Evolutionary conservation across 106 monocot genomes (phyloP).

Genomic region (Hemerocallis citrina): DNA sequence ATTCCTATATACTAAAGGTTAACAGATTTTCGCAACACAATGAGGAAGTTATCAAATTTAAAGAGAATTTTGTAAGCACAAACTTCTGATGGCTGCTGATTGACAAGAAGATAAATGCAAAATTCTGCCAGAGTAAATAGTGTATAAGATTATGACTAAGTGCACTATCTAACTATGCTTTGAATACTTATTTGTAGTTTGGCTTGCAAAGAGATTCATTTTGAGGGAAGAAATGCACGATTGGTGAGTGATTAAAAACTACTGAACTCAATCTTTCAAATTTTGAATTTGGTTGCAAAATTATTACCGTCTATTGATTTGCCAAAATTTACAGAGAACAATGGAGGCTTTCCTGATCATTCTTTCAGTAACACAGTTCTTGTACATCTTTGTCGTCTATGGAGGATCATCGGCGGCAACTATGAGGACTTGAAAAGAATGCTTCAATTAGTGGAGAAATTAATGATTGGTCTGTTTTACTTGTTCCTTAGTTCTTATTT

Average conservation of each 20-base stretch:
- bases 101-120: too few relatives aligned
- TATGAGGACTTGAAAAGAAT: background rate
- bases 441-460: background rate
- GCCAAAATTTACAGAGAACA: conserved; percentile 44
- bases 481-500: background rate
- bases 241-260: conserved; percentile 30
- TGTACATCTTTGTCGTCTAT: conserved; percentile 59
- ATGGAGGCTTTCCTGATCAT: conserved; percentile 86
- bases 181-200: conserved; percentile 25
- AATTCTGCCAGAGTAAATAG: too few relatives aligned
- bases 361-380: conserved; percentile 64
- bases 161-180: background rate
- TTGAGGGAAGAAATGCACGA: conserved; percentile 56
- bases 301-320: background rate
- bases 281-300: background rate
- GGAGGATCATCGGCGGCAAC: conserved; percentile 8
- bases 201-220: conserved; percentile 69
- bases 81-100: too few relatives aligned
- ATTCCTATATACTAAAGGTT: too few relatives aligned
- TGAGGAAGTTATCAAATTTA: too few relatives aligned
- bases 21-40: too few relatives aligned
- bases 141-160: background rate
- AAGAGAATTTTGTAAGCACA: too few relatives aligned
- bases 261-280: too few relatives aligned
- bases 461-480: background rate